These are phyloP conservation scores for Populus hybrid DNA, from an alignment of 441 rosid genomes.

Conservation along the genomic window DNA sequence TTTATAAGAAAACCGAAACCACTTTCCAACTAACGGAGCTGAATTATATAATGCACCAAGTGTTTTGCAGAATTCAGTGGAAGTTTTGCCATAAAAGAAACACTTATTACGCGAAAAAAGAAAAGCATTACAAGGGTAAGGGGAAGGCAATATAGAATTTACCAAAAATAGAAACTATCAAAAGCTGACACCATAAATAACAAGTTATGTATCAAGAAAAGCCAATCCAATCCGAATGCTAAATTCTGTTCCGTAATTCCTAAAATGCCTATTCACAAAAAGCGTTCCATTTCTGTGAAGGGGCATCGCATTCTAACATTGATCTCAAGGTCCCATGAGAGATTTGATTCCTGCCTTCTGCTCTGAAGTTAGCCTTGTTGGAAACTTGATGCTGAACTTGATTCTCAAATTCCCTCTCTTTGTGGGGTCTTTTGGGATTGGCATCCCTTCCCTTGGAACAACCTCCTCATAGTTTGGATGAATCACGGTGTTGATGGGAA, in stretches of 20 bases:
- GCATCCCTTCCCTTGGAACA: constrained; percentile 79
- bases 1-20: too few relatives aligned
- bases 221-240: neutral
- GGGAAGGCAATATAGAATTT: too few relatives aligned
- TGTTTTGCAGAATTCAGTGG: too few relatives aligned
- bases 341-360: constrained; percentile 68
- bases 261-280: neutral
- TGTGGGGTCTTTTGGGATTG: constrained; percentile 51
- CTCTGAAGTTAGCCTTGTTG: constrained; percentile 60
- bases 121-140: too few relatives aligned
- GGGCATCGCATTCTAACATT: neutral
- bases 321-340: neutral
- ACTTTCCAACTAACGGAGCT: too few relatives aligned
- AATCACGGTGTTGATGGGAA: constrained; percentile 58
- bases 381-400: constrained; percentile 70
- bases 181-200: too few relatives aligned
- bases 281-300: neutral
- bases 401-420: constrained; percentile 66
- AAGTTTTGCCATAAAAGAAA: too few relatives aligned
- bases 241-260: neutral
- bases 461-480: constrained; percentile 72
- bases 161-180: too few relatives aligned
- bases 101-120: too few relatives aligned
- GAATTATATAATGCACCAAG: too few relatives aligned
- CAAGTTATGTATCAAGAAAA: neutral